Base-by-base conservation (phyloP, 306 rosid species). In the Oxytropis ochrocephala region DNA sequence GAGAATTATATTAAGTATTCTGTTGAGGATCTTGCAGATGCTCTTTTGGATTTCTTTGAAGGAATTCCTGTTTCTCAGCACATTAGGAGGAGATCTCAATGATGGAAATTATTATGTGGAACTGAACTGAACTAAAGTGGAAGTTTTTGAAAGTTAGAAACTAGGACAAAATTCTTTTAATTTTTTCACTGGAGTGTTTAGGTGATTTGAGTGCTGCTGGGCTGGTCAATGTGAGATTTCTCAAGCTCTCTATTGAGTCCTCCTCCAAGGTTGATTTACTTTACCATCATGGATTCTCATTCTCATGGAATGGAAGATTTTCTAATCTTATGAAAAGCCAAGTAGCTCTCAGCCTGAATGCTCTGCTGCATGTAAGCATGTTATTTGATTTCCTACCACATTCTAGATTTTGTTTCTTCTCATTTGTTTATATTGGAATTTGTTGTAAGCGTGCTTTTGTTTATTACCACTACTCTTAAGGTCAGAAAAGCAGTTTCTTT, bases 1-100 rank as follows among this genome's bases (percentile, higher is more conserved):
- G 99, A 95, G 81, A 95, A 89, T 48, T 95, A 91, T 87, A 95
- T 95, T 38, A 95, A 89, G 89, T 95, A 91, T 73, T 81, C 96
- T 1, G 91, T 83, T 30, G 99, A 91, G 55, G 99, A 95, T 78
- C 80, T 95, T 80, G 97, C 89, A 72, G 86, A 73, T 79, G 91
- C 85, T 52, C 89, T 95, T 61, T 68, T 89, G 97, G 97, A 95
- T 70, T 91, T 95, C 79, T 95, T 95, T 18, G 99, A 95, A 80
- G 91, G 97, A 32, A 62, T 14, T 79, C 82, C 92, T 5, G 85
- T 83, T 66, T 75, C 95, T n/a, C 89, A 84, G 87, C 87, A 85
- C 80, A 74, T 82, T 69, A 87, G 99, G 83, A 91, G 91, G 90
- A 91, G 96, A 85, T 84, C 91, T 77, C 79, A 81, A 43, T 94